These are phyloP conservation scores for Geotrichum fermentans DNA, from an alignment of 1,139 yeast genomes.

Conservation along the genomic window DNA sequence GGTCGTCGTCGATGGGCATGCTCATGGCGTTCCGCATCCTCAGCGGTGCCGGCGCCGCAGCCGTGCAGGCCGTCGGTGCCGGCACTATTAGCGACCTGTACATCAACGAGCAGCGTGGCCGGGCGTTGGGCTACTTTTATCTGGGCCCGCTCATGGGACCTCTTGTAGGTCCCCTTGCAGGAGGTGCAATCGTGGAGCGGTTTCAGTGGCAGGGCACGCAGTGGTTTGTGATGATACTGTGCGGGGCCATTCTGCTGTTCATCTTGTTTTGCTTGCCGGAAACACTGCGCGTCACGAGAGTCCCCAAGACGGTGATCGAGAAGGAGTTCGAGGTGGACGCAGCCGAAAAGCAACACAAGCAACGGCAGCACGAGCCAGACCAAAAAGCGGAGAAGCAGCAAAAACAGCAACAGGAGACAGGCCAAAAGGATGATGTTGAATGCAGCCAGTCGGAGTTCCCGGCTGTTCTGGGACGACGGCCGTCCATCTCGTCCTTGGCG, in stretches of 20 bases:
- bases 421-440: background rate
- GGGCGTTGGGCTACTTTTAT: constrained; percentile 76
- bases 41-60: constrained; percentile 77
- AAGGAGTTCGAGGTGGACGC: constrained; percentile 9
- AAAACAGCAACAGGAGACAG: no score
- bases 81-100: constrained; percentile 79
- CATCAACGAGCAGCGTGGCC: constrained; percentile 63
- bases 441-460: background rate
- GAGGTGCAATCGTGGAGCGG: constrained; percentile 64
- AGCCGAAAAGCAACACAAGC: constrained; percentile 23
- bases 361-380: no score
- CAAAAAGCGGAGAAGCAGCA: no score
- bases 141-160: constrained; percentile 83
- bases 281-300: constrained; percentile 44
- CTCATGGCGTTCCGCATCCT: constrained; percentile 66
- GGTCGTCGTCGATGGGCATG: constrained; percentile 56
- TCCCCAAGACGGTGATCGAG: background rate
- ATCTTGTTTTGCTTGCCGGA: constrained; percentile 66
- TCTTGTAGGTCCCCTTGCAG: constrained; percentile 71
- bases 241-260: constrained; percentile 50
- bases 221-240: constrained; percentile 71
- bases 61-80: constrained; percentile 87
- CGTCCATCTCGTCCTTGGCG: background rate
- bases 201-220: constrained; percentile 92
- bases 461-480: background rate